A percentile compares a stretch with the other conserved stretches of the same genome.
phyloP scores from a whole-genome alignment of 306 rosid genomes.

The Oemleria cerasiformis region DNA sequence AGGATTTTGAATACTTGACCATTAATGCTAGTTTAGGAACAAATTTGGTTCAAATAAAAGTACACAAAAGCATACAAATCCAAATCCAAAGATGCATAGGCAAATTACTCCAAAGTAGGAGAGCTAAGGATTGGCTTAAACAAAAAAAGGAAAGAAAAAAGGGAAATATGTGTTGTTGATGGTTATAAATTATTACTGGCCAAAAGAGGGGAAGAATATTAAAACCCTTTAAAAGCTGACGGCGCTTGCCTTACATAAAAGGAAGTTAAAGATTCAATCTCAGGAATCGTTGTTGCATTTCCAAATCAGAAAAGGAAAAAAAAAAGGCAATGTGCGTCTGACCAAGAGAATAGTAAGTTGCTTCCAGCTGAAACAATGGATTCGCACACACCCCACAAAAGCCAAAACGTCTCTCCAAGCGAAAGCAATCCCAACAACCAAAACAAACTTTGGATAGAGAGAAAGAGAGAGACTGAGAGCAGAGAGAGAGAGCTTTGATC shows the following conservation, averaged over 20 bases:
- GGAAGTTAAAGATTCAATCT: constrained; percentile 60
- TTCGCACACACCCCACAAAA: constrained; percentile 50
- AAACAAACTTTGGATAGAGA: background rate
- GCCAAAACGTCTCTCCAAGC: constrained; percentile 53
- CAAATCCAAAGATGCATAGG: too few species aligned
- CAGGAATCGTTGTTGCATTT: constrained; percentile 37
- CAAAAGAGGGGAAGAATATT: background rate
- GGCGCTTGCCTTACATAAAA: constrained; percentile 65
- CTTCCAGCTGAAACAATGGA: constrained; percentile 85
- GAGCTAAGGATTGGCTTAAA: background rate
- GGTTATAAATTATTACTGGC: background rate
- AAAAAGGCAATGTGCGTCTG: constrained; percentile 14
- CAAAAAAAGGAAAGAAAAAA: too few species aligned
- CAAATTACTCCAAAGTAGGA: too few species aligned
- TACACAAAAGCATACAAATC: too few species aligned
- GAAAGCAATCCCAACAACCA: constrained; percentile 49
- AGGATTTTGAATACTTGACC: too few species aligned
- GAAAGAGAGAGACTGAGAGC: constrained; percentile 19
- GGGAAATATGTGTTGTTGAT: background rate
- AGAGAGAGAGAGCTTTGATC: constrained; percentile 4
- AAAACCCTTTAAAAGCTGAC: constrained; percentile 29
- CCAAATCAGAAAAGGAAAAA: constrained; percentile 34
- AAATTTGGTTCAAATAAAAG: too few species aligned
- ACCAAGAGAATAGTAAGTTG: constrained; percentile 61
- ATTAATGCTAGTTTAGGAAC: too few species aligned